phyloP scores from a whole-genome alignment of 306 rosid genomes.

The Herpetospermum pedunculosum region DNA sequence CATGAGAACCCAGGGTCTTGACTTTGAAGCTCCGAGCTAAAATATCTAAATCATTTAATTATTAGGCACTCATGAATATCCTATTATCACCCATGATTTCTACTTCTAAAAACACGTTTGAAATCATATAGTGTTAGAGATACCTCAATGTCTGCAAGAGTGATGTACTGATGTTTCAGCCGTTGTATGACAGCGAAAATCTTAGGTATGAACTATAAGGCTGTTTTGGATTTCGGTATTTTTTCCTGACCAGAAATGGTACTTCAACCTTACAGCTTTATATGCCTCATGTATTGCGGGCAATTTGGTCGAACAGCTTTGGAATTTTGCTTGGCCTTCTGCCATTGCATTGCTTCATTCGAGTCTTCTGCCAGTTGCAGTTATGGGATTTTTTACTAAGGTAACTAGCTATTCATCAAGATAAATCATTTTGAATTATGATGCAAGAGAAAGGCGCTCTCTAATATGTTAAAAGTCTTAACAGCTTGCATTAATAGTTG shows the following conservation, averaged over 20 bases:
- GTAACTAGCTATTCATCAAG: constrained; percentile 22
- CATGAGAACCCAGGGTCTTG: background rate
- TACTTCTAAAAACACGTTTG: background rate
- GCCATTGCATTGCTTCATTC: constrained; percentile 89
- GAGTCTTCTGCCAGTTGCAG: constrained; percentile 93
- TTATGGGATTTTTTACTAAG: constrained; percentile 79
- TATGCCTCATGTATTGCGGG: constrained; percentile 83
- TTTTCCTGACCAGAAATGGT: constrained; percentile 19
- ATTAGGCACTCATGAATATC: background rate
- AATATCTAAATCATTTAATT: background rate
- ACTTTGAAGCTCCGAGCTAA: background rate
- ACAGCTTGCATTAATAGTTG: constrained; percentile 57
- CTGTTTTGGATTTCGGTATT: constrained; percentile 10
- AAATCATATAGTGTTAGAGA: background rate
- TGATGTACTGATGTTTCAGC: background rate
- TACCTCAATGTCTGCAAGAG: background rate
- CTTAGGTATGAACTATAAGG: constrained; percentile 7
- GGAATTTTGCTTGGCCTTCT: constrained; percentile 99
- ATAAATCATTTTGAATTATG: background rate
- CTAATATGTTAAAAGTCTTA: constrained; percentile 9
- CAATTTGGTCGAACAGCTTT: constrained; percentile 87
- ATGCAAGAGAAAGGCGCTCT: constrained; percentile 1
- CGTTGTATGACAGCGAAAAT: background rate
- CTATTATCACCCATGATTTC: background rate
- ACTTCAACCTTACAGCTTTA: constrained; percentile 50